Evolutionary conservation across 2,329 filamentous ascomycete species (phyloP).

Genomic region (Clarireedia homoeocarpa): DNA sequence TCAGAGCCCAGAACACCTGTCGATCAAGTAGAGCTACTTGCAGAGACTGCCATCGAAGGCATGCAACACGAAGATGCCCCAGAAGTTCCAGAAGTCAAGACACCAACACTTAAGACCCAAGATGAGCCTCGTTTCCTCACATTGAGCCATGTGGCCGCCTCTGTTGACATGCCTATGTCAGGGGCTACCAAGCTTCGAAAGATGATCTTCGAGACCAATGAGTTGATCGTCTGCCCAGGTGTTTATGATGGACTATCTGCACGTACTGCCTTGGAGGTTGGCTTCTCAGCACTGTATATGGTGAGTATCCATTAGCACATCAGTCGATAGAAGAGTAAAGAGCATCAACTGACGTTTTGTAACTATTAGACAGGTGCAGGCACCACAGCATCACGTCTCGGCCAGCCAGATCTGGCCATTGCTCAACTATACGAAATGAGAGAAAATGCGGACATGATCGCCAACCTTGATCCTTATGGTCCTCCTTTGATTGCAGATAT

Average conservation of each 20-base stretch:
- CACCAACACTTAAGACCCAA: neutral
- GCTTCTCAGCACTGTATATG: conserved; percentile 62
- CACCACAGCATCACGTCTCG: conserved; percentile 39
- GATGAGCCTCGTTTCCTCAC: too few species aligned
- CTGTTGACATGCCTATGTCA: neutral
- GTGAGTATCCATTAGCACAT: conserved; percentile 31
- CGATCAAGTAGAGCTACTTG: too few species aligned
- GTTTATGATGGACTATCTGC: conserved; percentile 64
- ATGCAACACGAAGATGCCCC: too few species aligned
- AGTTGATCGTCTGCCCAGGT: conserved; percentile 38
- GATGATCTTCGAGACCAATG: conserved; percentile 5
- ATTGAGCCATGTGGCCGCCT: too few species aligned
- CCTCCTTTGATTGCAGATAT: conserved; percentile 45
- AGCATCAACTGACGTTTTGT: neutral
- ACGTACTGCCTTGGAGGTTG: conserved; percentile 51
- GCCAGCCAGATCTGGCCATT: conserved; percentile 42
- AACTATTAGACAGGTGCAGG: conserved; percentile 33
- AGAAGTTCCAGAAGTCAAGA: neutral
- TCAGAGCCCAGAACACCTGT: too few species aligned
- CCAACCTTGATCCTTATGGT: conserved; percentile 39
- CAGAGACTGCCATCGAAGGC: too few species aligned
- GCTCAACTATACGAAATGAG: conserved; percentile 45
- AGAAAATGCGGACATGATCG: conserved; percentile 45
- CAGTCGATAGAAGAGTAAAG: neutral
- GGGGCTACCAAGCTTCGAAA: conserved; percentile 8